A percentile compares a stretch with the other conserved stretches of the same genome.
These are phyloP conservation scores for Anthostomella pinea DNA, from an alignment of 2,329 filamentous ascomycete genomes.

Conservation along the genomic window DNA sequence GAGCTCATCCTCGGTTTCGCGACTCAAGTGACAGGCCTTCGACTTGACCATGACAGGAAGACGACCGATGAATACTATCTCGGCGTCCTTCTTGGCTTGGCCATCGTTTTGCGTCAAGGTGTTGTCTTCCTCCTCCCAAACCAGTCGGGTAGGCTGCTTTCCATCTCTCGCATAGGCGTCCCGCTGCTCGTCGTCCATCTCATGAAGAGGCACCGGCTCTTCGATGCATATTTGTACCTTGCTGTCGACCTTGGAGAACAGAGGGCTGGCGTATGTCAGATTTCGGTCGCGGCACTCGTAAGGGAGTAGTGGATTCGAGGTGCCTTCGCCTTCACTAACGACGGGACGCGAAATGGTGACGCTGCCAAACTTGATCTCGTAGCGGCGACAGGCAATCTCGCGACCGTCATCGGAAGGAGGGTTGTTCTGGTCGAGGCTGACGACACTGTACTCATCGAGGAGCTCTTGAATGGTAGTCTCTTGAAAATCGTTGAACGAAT, in stretches of 20 bases:
- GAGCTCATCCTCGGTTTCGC: slow-evolving; percentile 78
- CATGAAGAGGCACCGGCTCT: slow-evolving; percentile 61
- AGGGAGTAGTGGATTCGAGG: slow-evolving; percentile 78
- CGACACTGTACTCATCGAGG: slow-evolving; percentile 84
- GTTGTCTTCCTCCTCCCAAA: slow-evolving; percentile 60
- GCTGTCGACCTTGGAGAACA: slow-evolving; percentile 86
- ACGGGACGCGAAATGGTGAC: slow-evolving; percentile 86
- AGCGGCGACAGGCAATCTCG: slow-evolving; percentile 81
- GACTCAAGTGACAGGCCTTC: slow-evolving; percentile 85
- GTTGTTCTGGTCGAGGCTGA: slow-evolving; percentile 91
- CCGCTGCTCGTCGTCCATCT: slow-evolving; percentile 65
- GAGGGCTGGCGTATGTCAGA: slow-evolving; percentile 87
- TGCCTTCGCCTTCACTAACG: slow-evolving; percentile 90
- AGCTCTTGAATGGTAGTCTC: slow-evolving; percentile 92
- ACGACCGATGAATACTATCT: slow-evolving; percentile 88
- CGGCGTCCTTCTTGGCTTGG: slow-evolving; percentile 65
- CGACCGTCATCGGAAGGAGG: slow-evolving; percentile 70
- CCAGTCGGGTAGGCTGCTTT: slow-evolving; percentile 55
- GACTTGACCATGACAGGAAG: slow-evolving; percentile 98
- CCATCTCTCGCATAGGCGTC: slow-evolving; percentile 53
- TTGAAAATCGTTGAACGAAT: slow-evolving; percentile 98
- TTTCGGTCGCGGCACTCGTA: slow-evolving; percentile 96
- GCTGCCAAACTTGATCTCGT: slow-evolving; percentile 91
- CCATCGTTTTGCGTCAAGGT: slow-evolving; percentile 52
- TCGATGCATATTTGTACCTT: slow-evolving; percentile 82